Evolutionary conservation across 176 grass and related monocot genomes (phyloP), one percentile per base, ranked within the genome.

Genomic region (Bothriochloa decipiens): DNA sequence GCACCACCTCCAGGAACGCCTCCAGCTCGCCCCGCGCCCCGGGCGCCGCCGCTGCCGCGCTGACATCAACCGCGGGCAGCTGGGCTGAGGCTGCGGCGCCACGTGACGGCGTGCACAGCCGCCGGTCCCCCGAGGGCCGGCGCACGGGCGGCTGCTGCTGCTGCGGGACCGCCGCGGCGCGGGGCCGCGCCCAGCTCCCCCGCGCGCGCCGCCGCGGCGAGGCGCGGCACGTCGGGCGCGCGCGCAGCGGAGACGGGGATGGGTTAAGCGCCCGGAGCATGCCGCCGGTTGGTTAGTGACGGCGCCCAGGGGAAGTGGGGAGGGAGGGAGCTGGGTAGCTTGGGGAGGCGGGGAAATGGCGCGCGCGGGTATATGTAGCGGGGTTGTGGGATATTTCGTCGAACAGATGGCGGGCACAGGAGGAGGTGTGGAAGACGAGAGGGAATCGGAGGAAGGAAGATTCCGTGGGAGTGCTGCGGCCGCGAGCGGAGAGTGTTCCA

Each of bases 1-100:
- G 93, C 49, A 98, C 90, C 87, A 98, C 79, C 87, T 95, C 83
- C 27, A 98, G 62, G 77, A 98, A 98, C 85, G 83, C 84, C 83
- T 95, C 93, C 87, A 98, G 77, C 80, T 90, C 93, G 36, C 80
- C 85, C 28, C 20, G 47, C 15, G 78, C 41, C 17, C 81, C 80
- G 0, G 76, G 12, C 36, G 64, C 65, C 18, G 65, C 11, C 14
- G 65, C 11, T 11, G 46, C 46, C 22, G 27, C 76, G 28, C 11
- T 7, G 1, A 1, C 41, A 29, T 5, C 46, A 45, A 67, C 72
- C 35, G 69, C 65, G 17, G 58, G 81, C 20, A 39, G 68, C 41
- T 69, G 63, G 15, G 10, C 63, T 4, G 35, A 36, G 15, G 63
- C 4, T 2, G 62, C 82, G 7, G 63, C 82, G 42, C 81, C 63